Evolutionary conservation across 2,329 filamentous ascomycete species (phyloP).

Genomic region (Claviceps lovelessii): DNA sequence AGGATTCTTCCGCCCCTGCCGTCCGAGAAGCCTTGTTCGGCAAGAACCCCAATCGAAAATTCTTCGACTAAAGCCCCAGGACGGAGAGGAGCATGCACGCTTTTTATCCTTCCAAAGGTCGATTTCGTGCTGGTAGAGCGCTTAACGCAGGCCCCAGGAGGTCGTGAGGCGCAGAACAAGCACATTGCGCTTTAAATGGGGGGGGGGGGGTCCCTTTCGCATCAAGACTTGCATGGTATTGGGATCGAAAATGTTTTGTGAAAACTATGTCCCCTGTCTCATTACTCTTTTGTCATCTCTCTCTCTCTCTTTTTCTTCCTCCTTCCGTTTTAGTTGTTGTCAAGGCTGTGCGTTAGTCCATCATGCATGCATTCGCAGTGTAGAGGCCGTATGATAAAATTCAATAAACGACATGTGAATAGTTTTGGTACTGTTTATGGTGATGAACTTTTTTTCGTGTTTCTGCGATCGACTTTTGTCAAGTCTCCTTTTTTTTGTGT

Average conservation of each 20-base stretch:
- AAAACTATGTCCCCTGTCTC: too few relatives aligned
- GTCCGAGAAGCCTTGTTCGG: slow-evolving; percentile 83
- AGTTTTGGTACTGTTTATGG: neutral
- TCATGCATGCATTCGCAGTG: slow-evolving; percentile 6
- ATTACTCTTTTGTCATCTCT: too few relatives aligned
- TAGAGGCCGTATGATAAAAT: slow-evolving; percentile 21
- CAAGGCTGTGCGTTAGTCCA: slow-evolving; percentile 1
- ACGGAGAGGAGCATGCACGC: neutral
- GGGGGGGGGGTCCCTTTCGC: too few relatives aligned
- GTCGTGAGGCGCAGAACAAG: too few relatives aligned
- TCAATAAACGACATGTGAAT: neutral
- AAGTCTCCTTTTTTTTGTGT: too few relatives aligned
- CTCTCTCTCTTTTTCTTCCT: neutral
- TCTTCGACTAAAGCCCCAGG: slow-evolving; percentile 57
- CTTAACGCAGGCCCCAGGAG: too few relatives aligned
- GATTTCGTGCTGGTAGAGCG: too few relatives aligned
- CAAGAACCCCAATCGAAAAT: slow-evolving; percentile 88
- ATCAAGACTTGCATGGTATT: neutral
- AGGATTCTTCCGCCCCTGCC: slow-evolving; percentile 70
- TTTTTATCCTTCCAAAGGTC: neutral
- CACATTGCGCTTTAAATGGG: too few relatives aligned
- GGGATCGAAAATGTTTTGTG: neutral
- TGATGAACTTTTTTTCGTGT: too few relatives aligned
- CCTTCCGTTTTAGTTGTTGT: neutral
- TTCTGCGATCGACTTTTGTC: too few relatives aligned